Evolutionary conservation across 2,329 filamentous ascomycete genomes (phyloP).

Genomic region (Ceratocystis diversiconidia): DNA sequence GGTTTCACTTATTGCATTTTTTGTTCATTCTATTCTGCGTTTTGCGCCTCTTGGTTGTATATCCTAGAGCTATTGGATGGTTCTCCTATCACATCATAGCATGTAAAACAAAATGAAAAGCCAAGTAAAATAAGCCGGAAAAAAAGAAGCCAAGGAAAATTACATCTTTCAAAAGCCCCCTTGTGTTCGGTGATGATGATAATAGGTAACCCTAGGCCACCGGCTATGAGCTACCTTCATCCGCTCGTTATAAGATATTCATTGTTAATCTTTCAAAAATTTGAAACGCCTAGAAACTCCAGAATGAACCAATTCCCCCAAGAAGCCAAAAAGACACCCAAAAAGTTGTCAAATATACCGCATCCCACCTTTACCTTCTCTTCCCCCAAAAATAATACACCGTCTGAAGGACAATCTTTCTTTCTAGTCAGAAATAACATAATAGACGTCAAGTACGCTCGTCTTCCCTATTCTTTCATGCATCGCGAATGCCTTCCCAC

Average conservation of each 20-base stretch:
- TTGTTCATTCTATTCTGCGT: slow-evolving; percentile 15
- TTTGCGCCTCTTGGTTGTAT: background rate
- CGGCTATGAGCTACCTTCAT: background rate
- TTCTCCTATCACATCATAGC: background rate
- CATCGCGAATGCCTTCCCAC: slow-evolving; percentile 30
- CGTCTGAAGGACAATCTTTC: slow-evolving; percentile 4
- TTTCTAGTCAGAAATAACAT: background rate
- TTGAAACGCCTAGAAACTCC: slow-evolving; percentile 11
- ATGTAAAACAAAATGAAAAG: background rate
- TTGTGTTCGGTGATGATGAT: background rate
- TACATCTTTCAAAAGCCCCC: background rate
- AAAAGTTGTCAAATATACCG: background rate
- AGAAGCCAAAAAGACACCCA: slow-evolving; percentile 9
- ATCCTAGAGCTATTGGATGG: background rate
- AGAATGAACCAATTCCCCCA: slow-evolving; percentile 4
- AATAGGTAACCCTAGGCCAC: background rate
- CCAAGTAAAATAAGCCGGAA: background rate
- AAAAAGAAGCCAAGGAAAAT: background rate
- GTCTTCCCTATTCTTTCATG: slow-evolving; percentile 1
- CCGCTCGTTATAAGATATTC: background rate
- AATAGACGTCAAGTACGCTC: slow-evolving; percentile 1
- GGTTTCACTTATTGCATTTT: slow-evolving; percentile 1
- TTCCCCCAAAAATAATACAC: slow-evolving; percentile 7
- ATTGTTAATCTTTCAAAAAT: slow-evolving; percentile 5
- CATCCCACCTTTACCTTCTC: slow-evolving; percentile 1